phyloP scores from a whole-genome alignment of 1,139 yeast genomes.

The Pichia sp. region DNA sequence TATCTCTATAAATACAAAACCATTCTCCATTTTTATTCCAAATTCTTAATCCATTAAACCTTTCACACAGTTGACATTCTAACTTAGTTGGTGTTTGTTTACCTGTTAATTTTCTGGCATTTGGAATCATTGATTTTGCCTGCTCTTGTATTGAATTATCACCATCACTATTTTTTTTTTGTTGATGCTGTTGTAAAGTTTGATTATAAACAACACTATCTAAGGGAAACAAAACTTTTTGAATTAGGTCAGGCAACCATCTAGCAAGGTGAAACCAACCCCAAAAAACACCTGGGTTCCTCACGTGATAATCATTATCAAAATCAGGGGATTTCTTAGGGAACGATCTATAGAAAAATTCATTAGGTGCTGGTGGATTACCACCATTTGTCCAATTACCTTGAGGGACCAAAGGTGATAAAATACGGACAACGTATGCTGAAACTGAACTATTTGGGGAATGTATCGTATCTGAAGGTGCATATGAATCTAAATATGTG shows the following conservation, averaged over 20 bases:
- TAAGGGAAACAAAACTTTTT: conserved; percentile 31
- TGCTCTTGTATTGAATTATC: background rate
- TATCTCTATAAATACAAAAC: conserved; percentile 29
- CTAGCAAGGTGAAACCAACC: conserved; percentile 33
- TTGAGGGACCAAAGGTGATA: conserved; percentile 24
- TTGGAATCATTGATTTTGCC: background rate
- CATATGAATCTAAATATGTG: conserved; percentile 3
- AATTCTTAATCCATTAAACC: conserved; percentile 28
- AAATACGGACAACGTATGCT: conserved; percentile 27
- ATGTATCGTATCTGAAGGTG: conserved; percentile 5
- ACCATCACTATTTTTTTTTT: background rate
- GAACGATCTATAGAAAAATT: conserved; percentile 33
- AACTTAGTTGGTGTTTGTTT: conserved; percentile 33
- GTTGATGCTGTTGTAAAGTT: background rate
- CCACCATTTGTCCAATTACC: conserved; percentile 31
- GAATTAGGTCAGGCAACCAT: conserved; percentile 33
- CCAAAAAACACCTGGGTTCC: conserved; percentile 26
- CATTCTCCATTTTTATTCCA: conserved; percentile 35
- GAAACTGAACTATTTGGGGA: conserved; percentile 11
- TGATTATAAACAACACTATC: conserved; percentile 17
- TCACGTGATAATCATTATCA: conserved; percentile 34
- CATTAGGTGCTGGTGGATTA: conserved; percentile 20
- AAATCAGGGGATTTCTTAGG: conserved; percentile 35
- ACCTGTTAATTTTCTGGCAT: conserved; percentile 28
- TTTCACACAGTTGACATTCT: conserved; percentile 31